phyloP scores from a whole-genome alignment of 257 asterid genomes.

The Coffea eugenioides region DNA sequence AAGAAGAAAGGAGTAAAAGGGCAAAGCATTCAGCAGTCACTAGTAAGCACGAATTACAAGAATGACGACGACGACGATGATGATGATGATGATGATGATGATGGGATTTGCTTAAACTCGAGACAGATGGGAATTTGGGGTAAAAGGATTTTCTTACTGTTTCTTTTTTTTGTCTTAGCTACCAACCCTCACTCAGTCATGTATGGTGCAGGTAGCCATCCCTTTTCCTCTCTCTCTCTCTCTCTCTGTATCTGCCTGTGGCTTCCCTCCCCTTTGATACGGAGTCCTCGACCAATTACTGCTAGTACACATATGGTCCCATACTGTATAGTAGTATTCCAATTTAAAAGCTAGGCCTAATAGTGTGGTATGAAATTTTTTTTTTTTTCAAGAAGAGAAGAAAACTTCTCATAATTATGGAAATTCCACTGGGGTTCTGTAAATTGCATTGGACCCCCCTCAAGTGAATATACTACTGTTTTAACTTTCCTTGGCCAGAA shows the following conservation, averaged over 20 bases:
- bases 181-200: background rate
- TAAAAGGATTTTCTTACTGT: slow-evolving; percentile 4
- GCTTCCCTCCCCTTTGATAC: too few species aligned
- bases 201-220: background rate
- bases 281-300: slow-evolving; percentile 1
- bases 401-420: background rate
- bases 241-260: background rate
- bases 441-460: background rate
- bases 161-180: slow-evolving; percentile 13
- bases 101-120: background rate
- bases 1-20: background rate
- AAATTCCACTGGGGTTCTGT: background rate
- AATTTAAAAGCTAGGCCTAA: too few species aligned
- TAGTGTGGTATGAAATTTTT: too few species aligned
- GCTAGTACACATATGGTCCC: background rate
- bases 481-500: too few species aligned
- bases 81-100: background rate
- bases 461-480: background rate
- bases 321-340: too few species aligned
- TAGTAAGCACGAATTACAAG: background rate
- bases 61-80: background rate
- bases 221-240: background rate
- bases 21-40: background rate
- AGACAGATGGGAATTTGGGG: slow-evolving; percentile 2
- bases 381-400: background rate